These are phyloP conservation scores for Rhizophagus sp. DNA, from an alignment of 192 early-diverging fungal genomes.

Conservation along the genomic window DNA sequence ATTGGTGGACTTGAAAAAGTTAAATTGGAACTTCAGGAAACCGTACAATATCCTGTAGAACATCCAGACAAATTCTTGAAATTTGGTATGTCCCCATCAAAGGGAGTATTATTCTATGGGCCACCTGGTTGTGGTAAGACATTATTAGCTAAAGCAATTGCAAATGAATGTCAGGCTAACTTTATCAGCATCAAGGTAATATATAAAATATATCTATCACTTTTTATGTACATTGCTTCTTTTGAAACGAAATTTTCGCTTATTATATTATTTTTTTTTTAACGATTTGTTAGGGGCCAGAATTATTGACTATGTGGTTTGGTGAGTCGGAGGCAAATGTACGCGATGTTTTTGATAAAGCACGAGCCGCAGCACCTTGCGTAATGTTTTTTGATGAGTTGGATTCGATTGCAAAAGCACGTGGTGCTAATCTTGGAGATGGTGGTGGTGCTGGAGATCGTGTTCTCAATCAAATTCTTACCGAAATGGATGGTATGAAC, in stretches of 20 bases:
- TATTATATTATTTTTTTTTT: not conserved
- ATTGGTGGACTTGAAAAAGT: conserved; percentile 98
- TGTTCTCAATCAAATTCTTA: conserved; percentile 98
- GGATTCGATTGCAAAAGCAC: conserved; percentile 96
- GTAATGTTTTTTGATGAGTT: conserved; percentile 99
- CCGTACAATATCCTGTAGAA: conserved; percentile 98
- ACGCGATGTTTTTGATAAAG: conserved; percentile 99
- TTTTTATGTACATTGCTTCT: not conserved
- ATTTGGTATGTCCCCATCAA: conserved; percentile 96
- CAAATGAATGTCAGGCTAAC: conserved; percentile 99
- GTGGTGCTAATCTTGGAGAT: conserved; percentile 75
- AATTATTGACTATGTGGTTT: conserved; percentile 99
- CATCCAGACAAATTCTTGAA: conserved; percentile 99
- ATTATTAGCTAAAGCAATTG: conserved; percentile 97
- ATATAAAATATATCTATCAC: not conserved
- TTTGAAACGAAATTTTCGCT: not conserved
- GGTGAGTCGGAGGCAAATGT: conserved; percentile 99
- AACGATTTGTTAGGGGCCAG: conserved; percentile 70
- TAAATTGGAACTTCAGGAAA: conserved; percentile 98
- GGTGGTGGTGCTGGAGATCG: conserved; percentile 88
- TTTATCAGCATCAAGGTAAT: conserved; percentile 95
- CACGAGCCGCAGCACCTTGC: conserved; percentile 95
- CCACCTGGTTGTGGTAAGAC: conserved; percentile 99
- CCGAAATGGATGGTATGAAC: conserved; percentile 99
- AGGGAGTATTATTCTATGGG: conserved; percentile 98